Conservation (phyloP, 2,329 filamentous ascomycete species). For the Cytospora piceicola region DNA sequence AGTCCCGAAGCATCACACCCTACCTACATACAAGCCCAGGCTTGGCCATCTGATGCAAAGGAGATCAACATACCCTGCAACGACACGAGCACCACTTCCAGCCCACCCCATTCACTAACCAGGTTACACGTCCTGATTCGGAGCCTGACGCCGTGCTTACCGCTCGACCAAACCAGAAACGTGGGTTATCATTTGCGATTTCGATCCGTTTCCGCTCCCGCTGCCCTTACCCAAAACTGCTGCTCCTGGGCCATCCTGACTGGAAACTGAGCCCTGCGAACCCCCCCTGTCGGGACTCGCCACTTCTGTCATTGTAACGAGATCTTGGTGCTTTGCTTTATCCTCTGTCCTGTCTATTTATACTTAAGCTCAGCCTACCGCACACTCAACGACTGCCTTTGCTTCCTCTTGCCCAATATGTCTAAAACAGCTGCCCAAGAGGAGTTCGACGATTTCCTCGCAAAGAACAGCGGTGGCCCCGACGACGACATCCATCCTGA, state of each 20-base stretch:
- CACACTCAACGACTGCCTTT: constrained; percentile 21
- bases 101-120: constrained; percentile 5
- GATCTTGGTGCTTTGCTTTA: constrained; percentile 17
- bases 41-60: constrained; percentile 25
- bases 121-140: constrained; percentile 9
- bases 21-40: constrained; percentile 16
- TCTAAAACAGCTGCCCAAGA: constrained; percentile 64
- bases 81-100: constrained; percentile 14
- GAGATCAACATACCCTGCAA: constrained; percentile 19
- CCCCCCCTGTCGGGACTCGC: constrained; percentile 21
- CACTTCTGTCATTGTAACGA: constrained; percentile 13
- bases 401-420: constrained; percentile 48
- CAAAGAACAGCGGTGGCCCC: constrained; percentile 54
- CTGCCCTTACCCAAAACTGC: constrained; percentile 29
- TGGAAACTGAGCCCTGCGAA: constrained; percentile 30
- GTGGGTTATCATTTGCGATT: constrained; percentile 17
- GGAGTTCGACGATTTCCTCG: constrained; percentile 67
- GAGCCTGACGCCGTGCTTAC: constrained; percentile 14
- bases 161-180: constrained; percentile 20
- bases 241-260: constrained; percentile 26
- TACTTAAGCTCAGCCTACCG: constrained; percentile 38
- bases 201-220: constrained; percentile 13
- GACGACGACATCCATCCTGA: constrained; percentile 59
- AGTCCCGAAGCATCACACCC: constrained; percentile 15
- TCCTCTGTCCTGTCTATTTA: constrained; percentile 40